These are phyloP conservation scores for Theileria parva DNA, from an alignment of 169 alveolate species.

Conservation along the genomic window DNA sequence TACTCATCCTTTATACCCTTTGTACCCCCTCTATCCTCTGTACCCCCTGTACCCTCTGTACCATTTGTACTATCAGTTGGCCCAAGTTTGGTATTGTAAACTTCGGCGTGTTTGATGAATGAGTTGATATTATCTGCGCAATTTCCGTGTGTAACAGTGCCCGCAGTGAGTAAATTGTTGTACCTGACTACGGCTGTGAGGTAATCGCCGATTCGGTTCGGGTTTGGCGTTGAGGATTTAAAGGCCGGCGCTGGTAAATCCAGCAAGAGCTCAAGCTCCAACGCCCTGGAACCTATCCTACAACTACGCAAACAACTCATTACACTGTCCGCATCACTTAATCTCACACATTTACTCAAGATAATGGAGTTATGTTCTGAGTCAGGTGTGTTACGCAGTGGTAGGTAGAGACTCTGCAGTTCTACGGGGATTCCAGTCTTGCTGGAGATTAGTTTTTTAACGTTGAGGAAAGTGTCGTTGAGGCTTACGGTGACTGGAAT, in stretches of 20 bases:
- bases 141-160: background rate
- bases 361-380: background rate
- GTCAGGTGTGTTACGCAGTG: slow-evolving; percentile 12
- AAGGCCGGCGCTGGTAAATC: slow-evolving; percentile 54
- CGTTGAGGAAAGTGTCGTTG: slow-evolving; percentile 19
- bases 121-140: background rate
- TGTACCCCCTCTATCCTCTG: slow-evolving; percentile 12
- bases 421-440: slow-evolving; percentile 47
- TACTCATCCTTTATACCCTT: slow-evolving; percentile 4
- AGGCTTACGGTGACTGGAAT: slow-evolving; percentile 7
- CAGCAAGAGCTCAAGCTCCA: slow-evolving; percentile 34
- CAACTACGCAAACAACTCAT: background rate
- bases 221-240: slow-evolving; percentile 1
- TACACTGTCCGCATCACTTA: slow-evolving; percentile 8
- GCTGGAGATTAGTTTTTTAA: slow-evolving; percentile 18
- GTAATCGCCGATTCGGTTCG: slow-evolving; percentile 25
- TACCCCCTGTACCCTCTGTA: background rate
- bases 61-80: too few relatives aligned
- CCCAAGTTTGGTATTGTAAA: too few relatives aligned
- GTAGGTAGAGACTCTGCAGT: slow-evolving; percentile 44
- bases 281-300: slow-evolving; percentile 16
- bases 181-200: slow-evolving; percentile 26
- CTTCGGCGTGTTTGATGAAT: slow-evolving; percentile 3
- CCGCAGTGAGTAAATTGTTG: slow-evolving; percentile 11
- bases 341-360: background rate